Percentiles rank a stretch among this genome's conserved stretches.
Evolutionary conservation across 2,329 filamentous ascomycete species (phyloP).

Genomic region (Penicillium digitatum): DNA sequence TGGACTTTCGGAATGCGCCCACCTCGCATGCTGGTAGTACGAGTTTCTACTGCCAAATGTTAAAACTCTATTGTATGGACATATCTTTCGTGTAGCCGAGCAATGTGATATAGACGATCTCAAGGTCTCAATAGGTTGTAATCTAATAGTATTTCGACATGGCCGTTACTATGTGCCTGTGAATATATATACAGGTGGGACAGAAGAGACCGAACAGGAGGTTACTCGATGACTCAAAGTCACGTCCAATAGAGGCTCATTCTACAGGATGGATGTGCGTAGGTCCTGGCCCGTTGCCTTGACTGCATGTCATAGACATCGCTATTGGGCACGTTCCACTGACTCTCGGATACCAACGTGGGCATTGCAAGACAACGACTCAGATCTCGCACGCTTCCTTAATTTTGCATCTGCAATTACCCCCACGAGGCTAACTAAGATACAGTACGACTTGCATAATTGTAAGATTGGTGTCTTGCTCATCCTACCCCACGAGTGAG

Average conservation of each 20-base stretch:
- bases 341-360: constrained; percentile 8
- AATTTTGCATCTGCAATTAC: not conserved
- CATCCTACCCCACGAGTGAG: not conserved
- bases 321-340: constrained; percentile 12
- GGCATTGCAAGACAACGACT: constrained; percentile 3
- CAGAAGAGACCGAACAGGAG: not conserved
- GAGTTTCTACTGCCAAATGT: not conserved
- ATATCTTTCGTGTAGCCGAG: not conserved
- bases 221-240: not conserved
- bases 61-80: not conserved
- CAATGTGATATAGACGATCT: not conserved
- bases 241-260: not conserved
- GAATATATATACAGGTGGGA: not conserved
- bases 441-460: not conserved
- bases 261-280: not conserved
- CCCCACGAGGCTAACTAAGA: not conserved
- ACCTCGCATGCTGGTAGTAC: not conserved
- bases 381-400: not conserved
- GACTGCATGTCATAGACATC: not conserved
- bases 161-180: not conserved
- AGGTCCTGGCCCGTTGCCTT: too few relatives aligned
- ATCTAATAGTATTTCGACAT: not conserved
- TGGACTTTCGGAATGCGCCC: not conserved
- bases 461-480: not conserved
- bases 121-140: too few relatives aligned